Percentiles rank a stretch among this genome's conserved stretches.
Evolutionary conservation across 2,329 filamentous ascomycete genomes (phyloP).

Genomic region (Penicillium thymicola): DNA sequence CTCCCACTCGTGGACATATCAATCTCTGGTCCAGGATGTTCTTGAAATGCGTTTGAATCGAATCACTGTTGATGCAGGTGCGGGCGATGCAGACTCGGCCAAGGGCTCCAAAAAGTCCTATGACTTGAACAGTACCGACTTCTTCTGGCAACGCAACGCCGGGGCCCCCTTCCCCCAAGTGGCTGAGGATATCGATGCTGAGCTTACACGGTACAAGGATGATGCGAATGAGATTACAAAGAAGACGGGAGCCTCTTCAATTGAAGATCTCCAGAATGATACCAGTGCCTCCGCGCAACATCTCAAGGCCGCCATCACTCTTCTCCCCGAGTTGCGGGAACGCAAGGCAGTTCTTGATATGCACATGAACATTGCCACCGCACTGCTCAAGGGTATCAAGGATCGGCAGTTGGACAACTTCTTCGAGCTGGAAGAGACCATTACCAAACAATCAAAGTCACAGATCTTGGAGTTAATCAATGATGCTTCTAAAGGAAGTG

Average conservation of each 20-base stretch:
- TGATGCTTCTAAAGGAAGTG: slow-evolving; percentile 74
- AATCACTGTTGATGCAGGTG: slow-evolving; percentile 85
- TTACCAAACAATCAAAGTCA: slow-evolving; percentile 83
- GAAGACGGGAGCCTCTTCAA: slow-evolving; percentile 86
- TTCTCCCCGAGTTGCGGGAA: slow-evolving; percentile 86
- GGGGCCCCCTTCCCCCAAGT: slow-evolving; percentile 90
- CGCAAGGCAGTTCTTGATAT: slow-evolving; percentile 92
- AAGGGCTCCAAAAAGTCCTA: slow-evolving; percentile 84
- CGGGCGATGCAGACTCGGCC: slow-evolving; percentile 69
- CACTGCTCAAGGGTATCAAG: slow-evolving; percentile 77
- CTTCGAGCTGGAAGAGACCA: slow-evolving; percentile 90
- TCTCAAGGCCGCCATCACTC: slow-evolving; percentile 89
- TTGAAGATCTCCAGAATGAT: slow-evolving; percentile 90
- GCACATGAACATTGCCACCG: slow-evolving; percentile 97
- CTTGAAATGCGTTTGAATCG: slow-evolving; percentile 81
- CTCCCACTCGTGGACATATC: slow-evolving; percentile 92
- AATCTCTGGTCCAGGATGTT: slow-evolving; percentile 78
- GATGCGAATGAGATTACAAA: slow-evolving; percentile 91
- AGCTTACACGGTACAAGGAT: slow-evolving; percentile 91
- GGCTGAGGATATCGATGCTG: slow-evolving; percentile 90
- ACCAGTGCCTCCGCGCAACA: slow-evolving; percentile 87
- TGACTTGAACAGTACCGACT: slow-evolving; percentile 84
- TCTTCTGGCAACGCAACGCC: slow-evolving; percentile 95
- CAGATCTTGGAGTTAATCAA: slow-evolving; percentile 86
- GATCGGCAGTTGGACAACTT: slow-evolving; percentile 93